phyloP scores from a whole-genome alignment of 2,329 filamentous ascomycete genomes.

The Xylogone sp. region DNA sequence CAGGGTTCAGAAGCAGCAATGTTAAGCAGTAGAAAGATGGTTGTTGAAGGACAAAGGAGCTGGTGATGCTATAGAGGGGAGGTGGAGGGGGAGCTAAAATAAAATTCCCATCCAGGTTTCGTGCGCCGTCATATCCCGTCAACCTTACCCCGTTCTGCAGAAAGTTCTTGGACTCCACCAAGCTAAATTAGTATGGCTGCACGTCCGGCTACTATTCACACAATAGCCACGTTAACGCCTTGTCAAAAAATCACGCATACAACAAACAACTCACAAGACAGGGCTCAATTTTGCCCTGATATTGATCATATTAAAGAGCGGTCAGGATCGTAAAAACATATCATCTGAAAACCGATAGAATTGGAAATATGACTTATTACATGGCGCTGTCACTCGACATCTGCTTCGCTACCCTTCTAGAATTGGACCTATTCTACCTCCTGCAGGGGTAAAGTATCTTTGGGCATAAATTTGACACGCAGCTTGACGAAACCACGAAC shows the following conservation, averaged over 20 bases:
- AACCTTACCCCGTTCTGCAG: background rate
- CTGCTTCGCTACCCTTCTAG: too few species aligned
- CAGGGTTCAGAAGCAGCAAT: too few species aligned
- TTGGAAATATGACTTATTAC: too few species aligned
- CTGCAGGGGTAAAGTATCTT: background rate
- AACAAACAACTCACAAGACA: background rate
- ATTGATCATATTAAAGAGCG: background rate
- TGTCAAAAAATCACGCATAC: background rate
- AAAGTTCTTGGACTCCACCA: background rate
- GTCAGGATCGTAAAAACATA: too few species aligned
- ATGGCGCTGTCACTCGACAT: too few species aligned
- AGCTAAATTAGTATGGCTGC: too few species aligned
- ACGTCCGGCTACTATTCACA: background rate
- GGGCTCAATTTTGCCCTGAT: background rate
- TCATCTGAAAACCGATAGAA: too few species aligned
- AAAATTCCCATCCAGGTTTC: background rate
- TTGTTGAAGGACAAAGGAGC: background rate
- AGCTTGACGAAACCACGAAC: background rate
- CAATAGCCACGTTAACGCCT: background rate
- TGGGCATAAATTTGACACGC: background rate
- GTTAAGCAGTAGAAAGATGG: too few species aligned
- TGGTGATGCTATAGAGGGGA: background rate
- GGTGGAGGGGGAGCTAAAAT: background rate
- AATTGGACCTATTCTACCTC: background rate
- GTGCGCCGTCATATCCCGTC: background rate